Conservation (phyloP, 2,329 filamentous ascomycete species). For the Aspergillus ibericus region DNA sequence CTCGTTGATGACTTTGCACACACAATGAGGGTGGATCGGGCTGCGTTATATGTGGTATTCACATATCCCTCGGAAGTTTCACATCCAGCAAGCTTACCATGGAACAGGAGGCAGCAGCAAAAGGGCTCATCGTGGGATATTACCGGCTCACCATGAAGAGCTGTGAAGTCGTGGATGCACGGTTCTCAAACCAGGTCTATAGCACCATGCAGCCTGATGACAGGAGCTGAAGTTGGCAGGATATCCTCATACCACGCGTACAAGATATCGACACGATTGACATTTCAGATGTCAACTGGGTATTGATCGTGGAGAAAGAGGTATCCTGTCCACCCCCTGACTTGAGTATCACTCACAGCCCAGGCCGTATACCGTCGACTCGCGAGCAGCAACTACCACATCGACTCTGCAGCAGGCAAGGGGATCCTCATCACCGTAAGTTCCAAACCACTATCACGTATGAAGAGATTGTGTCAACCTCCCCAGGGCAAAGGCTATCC, state of each 20-base stretch:
- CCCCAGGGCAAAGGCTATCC: slow-evolving; percentile 64
- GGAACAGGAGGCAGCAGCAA: slow-evolving; percentile 42
- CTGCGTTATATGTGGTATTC: slow-evolving; percentile 57
- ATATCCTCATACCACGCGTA: slow-evolving; percentile 54
- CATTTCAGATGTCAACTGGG: slow-evolving; percentile 52
- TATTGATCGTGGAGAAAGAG: slow-evolving; percentile 66
- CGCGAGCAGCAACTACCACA: slow-evolving; percentile 50
- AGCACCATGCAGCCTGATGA: no score
- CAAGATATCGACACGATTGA: slow-evolving; percentile 48
- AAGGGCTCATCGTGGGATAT: slow-evolving; percentile 45
- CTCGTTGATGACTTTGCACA: slow-evolving; percentile 62
- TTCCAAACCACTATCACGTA: neutral
- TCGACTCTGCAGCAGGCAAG: slow-evolving; percentile 37
- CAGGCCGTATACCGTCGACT: slow-evolving; percentile 63
- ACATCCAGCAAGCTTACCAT: no score
- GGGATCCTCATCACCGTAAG: slow-evolving; percentile 60
- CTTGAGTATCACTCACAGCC: neutral
- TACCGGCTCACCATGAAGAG: slow-evolving; percentile 29
- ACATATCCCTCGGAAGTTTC: neutral
- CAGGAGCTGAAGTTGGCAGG: slow-evolving; percentile 35
- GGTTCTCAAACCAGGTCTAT: slow-evolving; percentile 28
- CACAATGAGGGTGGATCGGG: slow-evolving; percentile 58
- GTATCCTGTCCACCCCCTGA: slow-evolving; percentile 31
- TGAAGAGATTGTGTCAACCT: neutral
- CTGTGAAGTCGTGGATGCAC: slow-evolving; percentile 41